Conservation (phyloP, 2,329 filamentous ascomycete genomes). For the Chrysoporthe cubensis region DNA sequence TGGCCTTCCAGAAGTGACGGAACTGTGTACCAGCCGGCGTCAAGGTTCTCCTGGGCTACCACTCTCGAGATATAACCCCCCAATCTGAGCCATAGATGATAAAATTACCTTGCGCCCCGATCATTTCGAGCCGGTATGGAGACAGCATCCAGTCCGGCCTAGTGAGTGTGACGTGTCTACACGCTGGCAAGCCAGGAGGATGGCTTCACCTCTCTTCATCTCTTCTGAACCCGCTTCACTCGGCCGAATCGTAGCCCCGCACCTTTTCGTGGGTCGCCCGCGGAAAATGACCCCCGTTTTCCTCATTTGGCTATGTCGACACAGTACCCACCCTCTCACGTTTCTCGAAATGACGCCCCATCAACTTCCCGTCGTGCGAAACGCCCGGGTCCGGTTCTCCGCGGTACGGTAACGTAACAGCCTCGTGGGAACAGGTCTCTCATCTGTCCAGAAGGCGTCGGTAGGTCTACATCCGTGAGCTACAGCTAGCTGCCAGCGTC, state of each 20-base stretch:
- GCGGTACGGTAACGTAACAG: too few relatives aligned
- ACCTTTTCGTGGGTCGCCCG: background rate
- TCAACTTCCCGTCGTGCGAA: background rate
- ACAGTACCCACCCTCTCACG: background rate
- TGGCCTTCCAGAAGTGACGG: constrained; percentile 49
- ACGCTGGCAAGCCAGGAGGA: background rate
- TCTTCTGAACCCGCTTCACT: background rate
- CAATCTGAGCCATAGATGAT: background rate
- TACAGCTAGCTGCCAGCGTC: background rate
- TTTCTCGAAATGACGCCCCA: background rate
- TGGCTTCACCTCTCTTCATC: background rate
- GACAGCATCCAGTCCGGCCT: background rate
- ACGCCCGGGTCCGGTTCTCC: background rate
- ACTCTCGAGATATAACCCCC: background rate
- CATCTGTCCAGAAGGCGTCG: background rate
- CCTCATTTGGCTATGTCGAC: background rate
- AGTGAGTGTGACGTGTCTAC: background rate
- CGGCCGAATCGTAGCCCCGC: background rate
- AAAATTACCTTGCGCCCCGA: background rate
- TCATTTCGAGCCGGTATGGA: background rate
- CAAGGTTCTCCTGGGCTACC: background rate
- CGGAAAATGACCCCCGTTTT: too few relatives aligned
- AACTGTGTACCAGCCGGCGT: background rate
- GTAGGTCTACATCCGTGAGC: background rate
- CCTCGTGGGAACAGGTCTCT: background rate